Base-by-base conservation (phyloP, 75 land plant genomes). In the Pinus taeda region DNA sequence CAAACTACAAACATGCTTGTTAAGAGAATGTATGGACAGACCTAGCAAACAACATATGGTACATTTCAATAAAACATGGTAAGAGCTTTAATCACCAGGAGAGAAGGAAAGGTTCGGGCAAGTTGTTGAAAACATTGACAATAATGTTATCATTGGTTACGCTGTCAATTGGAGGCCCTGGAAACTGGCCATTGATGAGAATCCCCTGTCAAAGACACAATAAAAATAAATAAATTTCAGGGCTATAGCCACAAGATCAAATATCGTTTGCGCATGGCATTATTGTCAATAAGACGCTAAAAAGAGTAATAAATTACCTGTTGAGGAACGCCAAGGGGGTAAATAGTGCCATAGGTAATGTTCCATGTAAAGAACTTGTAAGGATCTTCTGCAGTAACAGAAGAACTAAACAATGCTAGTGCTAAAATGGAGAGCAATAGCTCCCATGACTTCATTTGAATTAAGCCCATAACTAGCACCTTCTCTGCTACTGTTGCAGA, bases 151-250 rank as follows among this genome's bases (percentile, higher is more conserved):
- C 89, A 65, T 92, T 92, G 63, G 95, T 92, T 6, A 83, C 87
- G 33, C 88, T 80, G 77, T 90, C 74, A 58, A 92, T 86, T 24
- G 90, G 86, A 20, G 95, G 95, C 14, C 95, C 95, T 26, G 95
- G 95, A 57, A 92, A 92, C 63, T 90, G 90, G 17, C 90, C 95
- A 74, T 92, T 92, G 56, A 92, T 92, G 49, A 90, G 76, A 36
- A 92, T 88, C 3, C 84, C 91, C 95, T 92, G 81, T 72, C 55
- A 77, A 17, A 69, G 30, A 62, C 20, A 77, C 33, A 33, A 33
- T 6, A 22, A 22, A 11, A 15, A 17, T 26, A 21, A 70, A 21
- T 4, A 66, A 21, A 7, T 4, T 37, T 45, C 49, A 59, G 37
- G 29, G 2, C 9, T 49, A 49, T 49, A 49, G 55, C 55, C 55